A percentile compares a stretch with the other conserved stretches of the same genome.
These are phyloP conservation scores for Fusarium beomiforme DNA, from an alignment of 2,329 filamentous ascomycete species.

Conservation along the genomic window DNA sequence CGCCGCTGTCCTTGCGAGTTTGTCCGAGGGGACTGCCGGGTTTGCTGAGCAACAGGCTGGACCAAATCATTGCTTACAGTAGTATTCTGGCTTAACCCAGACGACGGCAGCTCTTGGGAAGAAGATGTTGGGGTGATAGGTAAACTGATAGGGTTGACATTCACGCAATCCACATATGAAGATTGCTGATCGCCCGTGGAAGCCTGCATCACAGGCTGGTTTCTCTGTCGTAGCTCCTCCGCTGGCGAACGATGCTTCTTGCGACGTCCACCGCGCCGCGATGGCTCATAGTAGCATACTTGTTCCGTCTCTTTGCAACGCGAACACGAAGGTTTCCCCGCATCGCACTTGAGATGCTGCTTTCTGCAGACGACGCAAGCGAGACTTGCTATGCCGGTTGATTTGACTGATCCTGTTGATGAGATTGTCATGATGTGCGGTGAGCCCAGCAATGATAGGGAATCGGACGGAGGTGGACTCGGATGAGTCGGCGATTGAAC, in stretches of 20 bases:
- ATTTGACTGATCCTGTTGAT: slow-evolving; percentile 9
- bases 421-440: slow-evolving; percentile 15
- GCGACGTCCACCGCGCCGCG: slow-evolving; percentile 33
- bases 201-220: not conserved
- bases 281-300: slow-evolving; percentile 35
- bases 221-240: not conserved
- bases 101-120: not conserved
- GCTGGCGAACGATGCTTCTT: slow-evolving; percentile 11
- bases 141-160: slow-evolving; percentile 3
- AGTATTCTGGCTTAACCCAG: not conserved
- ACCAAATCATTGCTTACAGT: not conserved
- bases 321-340: slow-evolving; percentile 32
- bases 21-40: not conserved
- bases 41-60: not conserved
- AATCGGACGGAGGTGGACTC: not conserved
- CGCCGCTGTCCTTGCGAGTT: not conserved
- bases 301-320: slow-evolving; percentile 20
- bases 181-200: not conserved
- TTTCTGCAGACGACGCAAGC: slow-evolving; percentile 38
- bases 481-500: slow-evolving; percentile 23
- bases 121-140: slow-evolving; percentile 1
- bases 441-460: not conserved
- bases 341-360: slow-evolving; percentile 40
- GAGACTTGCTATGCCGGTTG: slow-evolving; percentile 20
- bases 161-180: slow-evolving; percentile 2